These are phyloP conservation scores for Zalaria sp. DNA, from an alignment of 2,329 filamentous ascomycete genomes.

Conservation along the genomic window DNA sequence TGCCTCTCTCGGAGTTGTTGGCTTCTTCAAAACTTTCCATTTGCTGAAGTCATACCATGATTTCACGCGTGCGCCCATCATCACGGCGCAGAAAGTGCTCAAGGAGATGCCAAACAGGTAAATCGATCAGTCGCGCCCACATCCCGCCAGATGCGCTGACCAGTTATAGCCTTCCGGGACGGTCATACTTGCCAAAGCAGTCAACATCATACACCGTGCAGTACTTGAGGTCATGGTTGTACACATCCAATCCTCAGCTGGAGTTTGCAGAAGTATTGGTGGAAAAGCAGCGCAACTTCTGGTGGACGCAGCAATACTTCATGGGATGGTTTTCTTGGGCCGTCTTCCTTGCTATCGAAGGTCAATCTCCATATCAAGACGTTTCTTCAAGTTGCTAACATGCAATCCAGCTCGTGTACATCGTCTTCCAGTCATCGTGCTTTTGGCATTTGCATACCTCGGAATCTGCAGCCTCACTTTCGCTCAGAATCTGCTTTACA, in stretches of 20 bases:
- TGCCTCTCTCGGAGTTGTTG: neutral
- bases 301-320: conserved; percentile 2
- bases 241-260: neutral
- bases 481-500: conserved; percentile 1
- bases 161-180: neutral
- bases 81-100: neutral
- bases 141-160: neutral
- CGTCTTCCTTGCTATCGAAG: conserved; percentile 2
- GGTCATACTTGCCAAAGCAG: neutral
- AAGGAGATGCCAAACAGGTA: neutral
- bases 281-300: neutral
- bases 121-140: neutral
- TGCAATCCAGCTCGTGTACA: neutral
- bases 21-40: neutral
- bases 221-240: conserved; percentile 1
- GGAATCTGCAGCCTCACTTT: conserved; percentile 2
- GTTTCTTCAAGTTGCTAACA: neutral
- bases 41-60: neutral
- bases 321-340: neutral
- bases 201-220: neutral
- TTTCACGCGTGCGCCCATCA: neutral
- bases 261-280: neutral
- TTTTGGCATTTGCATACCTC: conserved; percentile 2
- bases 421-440: neutral
- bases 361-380: neutral